A percentile compares a stretch with the other conserved stretches of the same genome.
Evolutionary conservation across 768 basidiomycete genomes (phyloP).

Genomic region (Tricholoma furcatifolium): DNA sequence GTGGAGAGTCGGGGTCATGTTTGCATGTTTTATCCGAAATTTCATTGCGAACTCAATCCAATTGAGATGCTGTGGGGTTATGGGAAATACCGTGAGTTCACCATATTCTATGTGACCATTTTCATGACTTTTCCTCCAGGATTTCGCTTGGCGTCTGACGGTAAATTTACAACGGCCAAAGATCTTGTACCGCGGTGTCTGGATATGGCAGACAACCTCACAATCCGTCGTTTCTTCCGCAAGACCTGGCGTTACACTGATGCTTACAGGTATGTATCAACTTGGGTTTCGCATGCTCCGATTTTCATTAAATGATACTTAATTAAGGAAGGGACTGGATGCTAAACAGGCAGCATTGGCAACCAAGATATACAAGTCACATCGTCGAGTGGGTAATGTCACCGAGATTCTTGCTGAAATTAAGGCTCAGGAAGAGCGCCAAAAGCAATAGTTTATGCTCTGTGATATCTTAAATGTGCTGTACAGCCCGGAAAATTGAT

Average conservation of each 20-base stretch:
- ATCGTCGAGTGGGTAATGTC: neutral
- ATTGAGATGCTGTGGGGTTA: too few species aligned
- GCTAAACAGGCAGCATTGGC: neutral
- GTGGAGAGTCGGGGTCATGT: too few species aligned
- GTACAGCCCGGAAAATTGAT: neutral
- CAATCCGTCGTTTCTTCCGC: too few species aligned
- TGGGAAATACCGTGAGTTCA: too few species aligned
- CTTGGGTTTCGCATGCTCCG: neutral
- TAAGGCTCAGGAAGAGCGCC: neutral
- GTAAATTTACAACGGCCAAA: too few species aligned
- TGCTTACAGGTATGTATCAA: neutral
- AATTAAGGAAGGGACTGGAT: neutral
- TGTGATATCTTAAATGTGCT: neutral
- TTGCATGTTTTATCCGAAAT: too few species aligned
- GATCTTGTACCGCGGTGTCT: too few species aligned
- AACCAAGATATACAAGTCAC: neutral
- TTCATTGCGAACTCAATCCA: too few species aligned
- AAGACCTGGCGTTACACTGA: neutral
- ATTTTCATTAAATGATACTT: neutral
- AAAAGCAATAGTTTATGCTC: neutral
- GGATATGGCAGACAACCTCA: too few species aligned
- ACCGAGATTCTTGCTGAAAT: neutral
- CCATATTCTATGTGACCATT: too few species aligned
- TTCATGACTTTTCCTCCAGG: too few species aligned
- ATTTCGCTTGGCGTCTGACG: too few species aligned